These are phyloP conservation scores for Dothideomycetes sp. DNA, from an alignment of 2,329 filamentous ascomycete genomes.

Conservation along the genomic window DNA sequence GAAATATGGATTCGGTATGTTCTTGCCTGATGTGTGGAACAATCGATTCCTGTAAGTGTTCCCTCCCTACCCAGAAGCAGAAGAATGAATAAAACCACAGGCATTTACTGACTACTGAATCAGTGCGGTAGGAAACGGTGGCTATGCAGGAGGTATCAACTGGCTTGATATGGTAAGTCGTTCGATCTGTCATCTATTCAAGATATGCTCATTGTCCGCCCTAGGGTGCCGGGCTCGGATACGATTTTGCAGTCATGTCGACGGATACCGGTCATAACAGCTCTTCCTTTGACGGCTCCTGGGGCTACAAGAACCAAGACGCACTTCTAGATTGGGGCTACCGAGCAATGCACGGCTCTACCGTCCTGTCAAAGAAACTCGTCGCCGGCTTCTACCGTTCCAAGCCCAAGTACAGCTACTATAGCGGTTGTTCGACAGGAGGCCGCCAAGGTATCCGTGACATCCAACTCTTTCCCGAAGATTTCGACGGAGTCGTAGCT, in stretches of 20 bases:
- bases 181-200: not conserved
- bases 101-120: not conserved
- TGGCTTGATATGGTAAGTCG: constrained; percentile 38
- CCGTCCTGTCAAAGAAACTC: constrained; percentile 40
- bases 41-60: constrained; percentile 21
- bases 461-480: constrained; percentile 44
- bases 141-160: constrained; percentile 40
- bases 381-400: constrained; percentile 41
- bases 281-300: constrained; percentile 25
- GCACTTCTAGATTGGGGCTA: constrained; percentile 32
- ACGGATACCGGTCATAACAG: constrained; percentile 40
- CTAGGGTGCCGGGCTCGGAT: constrained; percentile 24
- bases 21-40: constrained; percentile 26
- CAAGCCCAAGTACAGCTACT: constrained; percentile 42
- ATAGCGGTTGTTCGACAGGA: constrained; percentile 50
- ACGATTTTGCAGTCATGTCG: constrained; percentile 37
- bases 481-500: constrained; percentile 50
- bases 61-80: not conserved
- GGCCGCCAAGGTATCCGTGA: constrained; percentile 50
- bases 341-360: constrained; percentile 40
- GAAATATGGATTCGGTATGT: constrained; percentile 25
- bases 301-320: constrained; percentile 31
- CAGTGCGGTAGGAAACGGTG: constrained; percentile 36
- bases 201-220: no score
- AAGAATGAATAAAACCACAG: not conserved